Conservation (phyloP, 805 yeast genomes). For the Candida bentonensis region DNA sequence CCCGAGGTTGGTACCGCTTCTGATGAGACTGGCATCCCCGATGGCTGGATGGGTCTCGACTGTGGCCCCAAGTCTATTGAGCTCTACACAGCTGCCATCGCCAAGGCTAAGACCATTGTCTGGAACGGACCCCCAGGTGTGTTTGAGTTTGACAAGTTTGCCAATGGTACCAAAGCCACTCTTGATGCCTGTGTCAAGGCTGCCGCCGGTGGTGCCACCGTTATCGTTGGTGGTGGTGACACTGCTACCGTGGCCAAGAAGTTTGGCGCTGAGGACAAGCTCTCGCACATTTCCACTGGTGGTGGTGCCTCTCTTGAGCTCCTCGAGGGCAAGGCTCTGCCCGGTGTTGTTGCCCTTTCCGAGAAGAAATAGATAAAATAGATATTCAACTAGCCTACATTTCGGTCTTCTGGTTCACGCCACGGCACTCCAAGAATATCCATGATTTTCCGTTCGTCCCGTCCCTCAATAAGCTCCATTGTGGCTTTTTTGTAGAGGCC, state of each 20-base stretch:
- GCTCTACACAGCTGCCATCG: constrained; percentile 69
- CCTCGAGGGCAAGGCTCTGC: constrained; percentile 95
- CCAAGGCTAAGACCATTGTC: constrained; percentile 91
- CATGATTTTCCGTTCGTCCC: constrained; percentile 32
- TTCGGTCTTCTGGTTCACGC: constrained; percentile 23
- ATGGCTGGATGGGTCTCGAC: constrained; percentile 91
- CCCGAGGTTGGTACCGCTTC: constrained; percentile 78
- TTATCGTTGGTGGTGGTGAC: constrained; percentile 97
- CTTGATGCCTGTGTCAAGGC: constrained; percentile 81
- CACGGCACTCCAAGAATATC: constrained; percentile 28
- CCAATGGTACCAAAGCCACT: constrained; percentile 81
- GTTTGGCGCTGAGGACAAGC: constrained; percentile 90
- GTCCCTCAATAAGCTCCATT: constrained; percentile 27
- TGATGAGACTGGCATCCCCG: constrained; percentile 86
- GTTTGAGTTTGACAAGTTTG: constrained; percentile 88
- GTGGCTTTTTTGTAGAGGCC: constrained; percentile 26
- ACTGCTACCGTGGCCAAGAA: constrained; percentile 98
- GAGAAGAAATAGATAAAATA: constrained; percentile 33
- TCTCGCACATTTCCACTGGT: constrained; percentile 98
- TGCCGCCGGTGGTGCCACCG: constrained; percentile 82
- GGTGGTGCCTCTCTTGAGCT: constrained; percentile 99
- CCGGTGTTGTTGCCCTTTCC: constrained; percentile 92
- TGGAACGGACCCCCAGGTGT: constrained; percentile 99
- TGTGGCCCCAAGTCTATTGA: constrained; percentile 81
- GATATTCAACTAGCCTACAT: constrained; percentile 3